Base-by-base conservation (phyloP, 345 rosid species). In the Euclidium syriacum region DNA sequence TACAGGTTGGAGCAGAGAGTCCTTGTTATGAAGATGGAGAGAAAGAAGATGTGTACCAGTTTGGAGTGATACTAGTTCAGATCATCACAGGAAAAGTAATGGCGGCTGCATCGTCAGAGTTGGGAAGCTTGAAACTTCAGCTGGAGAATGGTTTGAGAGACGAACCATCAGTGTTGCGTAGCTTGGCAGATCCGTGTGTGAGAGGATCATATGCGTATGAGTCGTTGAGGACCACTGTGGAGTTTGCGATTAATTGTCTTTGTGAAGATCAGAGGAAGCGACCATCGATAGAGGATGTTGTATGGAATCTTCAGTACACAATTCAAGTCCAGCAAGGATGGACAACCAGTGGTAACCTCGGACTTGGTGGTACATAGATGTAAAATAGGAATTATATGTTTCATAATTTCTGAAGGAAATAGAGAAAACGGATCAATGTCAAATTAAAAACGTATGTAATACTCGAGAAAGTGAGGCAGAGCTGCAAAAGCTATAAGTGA, bases 311-410 rank as follows among this genome's bases (percentile, higher is more conserved):
- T 77, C 98, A 89, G 59, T 92, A 87, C 48, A 85, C 95, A 18
- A 80, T 75, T 66, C 98, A 92, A 75, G 87, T 87, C 34, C 98
- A 92, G 55, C 95, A 87, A 68, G 94, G 95, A 68, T 92, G 94
- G 95, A 50, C 71, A 54, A 85, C 86, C 34, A 92, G 95, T 35
- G 98, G 86, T 46, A 88, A 83, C 76, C 87, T 85, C 6, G 76
- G 78, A 39, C 58, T 82, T 51, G 78, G 67, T 34, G 64, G 62
- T 49, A 35, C 75, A 65, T 65, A 65, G 58, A 46, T 20, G 41
- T 20, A 38, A 46, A 30, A n/a, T 42, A 27, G 27, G 29, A 20
- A 47, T 9, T n/a, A 15, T 20, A 18, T n/a, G 3, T 5, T 36
- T 23, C 24, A 33, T 34, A 52, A 51, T 33, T 25, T 38, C 46